These are phyloP conservation scores for Fusarium sp. DNA, from an alignment of 2,329 filamentous ascomycete genomes.

Conservation along the genomic window DNA sequence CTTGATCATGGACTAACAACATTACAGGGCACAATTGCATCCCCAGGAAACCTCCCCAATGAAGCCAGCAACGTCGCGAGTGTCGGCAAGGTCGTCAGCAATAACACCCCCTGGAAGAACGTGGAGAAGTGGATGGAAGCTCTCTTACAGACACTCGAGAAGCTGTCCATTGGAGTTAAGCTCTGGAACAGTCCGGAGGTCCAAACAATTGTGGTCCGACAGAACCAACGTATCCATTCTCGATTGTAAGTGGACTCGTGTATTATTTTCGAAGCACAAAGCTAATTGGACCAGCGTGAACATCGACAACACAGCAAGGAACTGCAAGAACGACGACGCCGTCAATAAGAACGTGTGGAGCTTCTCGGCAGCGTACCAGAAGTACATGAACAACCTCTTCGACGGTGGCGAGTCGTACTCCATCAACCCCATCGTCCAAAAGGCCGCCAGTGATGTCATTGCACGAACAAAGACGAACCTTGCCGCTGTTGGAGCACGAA, in stretches of 20 bases:
- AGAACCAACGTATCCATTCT: conserved; percentile 8
- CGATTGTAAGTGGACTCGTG: background rate
- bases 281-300: background rate
- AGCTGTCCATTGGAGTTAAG: conserved; percentile 3
- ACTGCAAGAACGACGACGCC: background rate
- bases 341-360: background rate
- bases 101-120: background rate
- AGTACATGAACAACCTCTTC: background rate
- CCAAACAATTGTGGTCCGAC: background rate
- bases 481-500: background rate
- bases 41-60: background rate
- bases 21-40: background rate
- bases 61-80: background rate
- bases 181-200: background rate
- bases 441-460: background rate
- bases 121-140: background rate
- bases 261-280: background rate
- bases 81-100: background rate
- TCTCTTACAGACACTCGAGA: background rate
- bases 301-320: background rate
- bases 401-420: background rate
- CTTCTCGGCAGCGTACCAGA: background rate
- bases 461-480: background rate
- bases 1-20: background rate
- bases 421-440: background rate